These are phyloP conservation scores for Aspergillus glaucus DNA, from an alignment of 2,329 filamentous ascomycete species.

Conservation along the genomic window DNA sequence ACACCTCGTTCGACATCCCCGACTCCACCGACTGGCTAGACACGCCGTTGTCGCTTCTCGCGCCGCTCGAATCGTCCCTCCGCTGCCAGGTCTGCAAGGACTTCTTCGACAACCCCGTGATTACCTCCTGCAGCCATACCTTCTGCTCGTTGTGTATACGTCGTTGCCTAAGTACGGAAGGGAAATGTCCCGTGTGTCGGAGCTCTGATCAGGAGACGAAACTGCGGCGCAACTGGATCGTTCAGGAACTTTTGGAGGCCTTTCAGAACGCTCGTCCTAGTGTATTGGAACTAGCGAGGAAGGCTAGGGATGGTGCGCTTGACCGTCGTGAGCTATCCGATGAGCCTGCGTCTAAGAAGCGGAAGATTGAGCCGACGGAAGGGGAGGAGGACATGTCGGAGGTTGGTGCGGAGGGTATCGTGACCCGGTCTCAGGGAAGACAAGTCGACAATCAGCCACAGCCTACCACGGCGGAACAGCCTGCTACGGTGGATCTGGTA, in stretches of 20 bases:
- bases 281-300: constrained; percentile 59
- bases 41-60: constrained; percentile 39
- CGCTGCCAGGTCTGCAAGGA: constrained; percentile 98
- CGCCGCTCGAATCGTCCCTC: constrained; percentile 67
- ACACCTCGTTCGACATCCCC: constrained; percentile 32
- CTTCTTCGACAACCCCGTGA: constrained; percentile 89
- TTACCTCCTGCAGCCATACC: constrained; percentile 89
- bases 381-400: constrained; percentile 34
- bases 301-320: constrained; percentile 36
- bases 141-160: constrained; percentile 97
- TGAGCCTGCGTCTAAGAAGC: constrained; percentile 30
- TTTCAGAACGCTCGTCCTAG: constrained; percentile 62
- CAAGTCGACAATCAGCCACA: constrained; percentile 9
- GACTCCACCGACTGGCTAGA: constrained; percentile 45
- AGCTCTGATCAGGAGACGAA: constrained; percentile 74
- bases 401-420: constrained; percentile 19
- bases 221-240: constrained; percentile 73
- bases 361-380: constrained; percentile 30
- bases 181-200: constrained; percentile 82
- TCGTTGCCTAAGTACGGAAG: constrained; percentile 71
- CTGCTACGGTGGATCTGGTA: constrained; percentile 22
- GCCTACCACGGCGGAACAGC: constrained; percentile 14
- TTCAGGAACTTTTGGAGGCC: constrained; percentile 76
- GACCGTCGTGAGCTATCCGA: constrained; percentile 40
- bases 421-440: constrained; percentile 30